Evolutionary conservation across 1,284 basidiomycete species (phyloP).

Genomic region (Leucoagaricus sp.): DNA sequence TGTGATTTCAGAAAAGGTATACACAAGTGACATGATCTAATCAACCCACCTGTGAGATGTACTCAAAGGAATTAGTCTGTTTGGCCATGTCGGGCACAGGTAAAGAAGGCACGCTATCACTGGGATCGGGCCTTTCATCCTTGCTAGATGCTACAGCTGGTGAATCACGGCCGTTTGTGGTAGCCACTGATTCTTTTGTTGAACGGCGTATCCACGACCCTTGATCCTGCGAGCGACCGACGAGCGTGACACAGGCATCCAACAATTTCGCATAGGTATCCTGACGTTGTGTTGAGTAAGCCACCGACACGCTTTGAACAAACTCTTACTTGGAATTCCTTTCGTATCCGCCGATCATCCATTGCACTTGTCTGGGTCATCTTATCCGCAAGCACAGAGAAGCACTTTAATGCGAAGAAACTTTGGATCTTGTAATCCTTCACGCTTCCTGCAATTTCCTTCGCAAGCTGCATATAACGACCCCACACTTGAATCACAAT

Average conservation of each 20-base stretch:
- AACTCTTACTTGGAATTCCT: conserved; percentile 79
- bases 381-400: conserved; percentile 82
- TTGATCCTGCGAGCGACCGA: conserved; percentile 75
- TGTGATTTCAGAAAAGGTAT: background rate
- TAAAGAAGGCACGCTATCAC: conserved; percentile 43
- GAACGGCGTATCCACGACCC: conserved; percentile 78
- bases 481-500: conserved; percentile 92
- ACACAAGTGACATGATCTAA: background rate
- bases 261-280: conserved; percentile 87
- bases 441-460: conserved; percentile 69
- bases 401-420: conserved; percentile 80
- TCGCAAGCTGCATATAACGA: conserved; percentile 77
- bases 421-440: conserved; percentile 70
- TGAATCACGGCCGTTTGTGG: conserved; percentile 72
- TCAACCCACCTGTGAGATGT: conserved; percentile 51
- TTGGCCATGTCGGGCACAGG: conserved; percentile 39
- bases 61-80: conserved; percentile 43
- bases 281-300: conserved; percentile 31
- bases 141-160: conserved; percentile 46
- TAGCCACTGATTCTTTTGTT: conserved; percentile 54
- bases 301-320: background rate
- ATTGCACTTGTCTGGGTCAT: conserved; percentile 86
- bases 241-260: conserved; percentile 77
- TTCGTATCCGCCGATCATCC: conserved; percentile 87
- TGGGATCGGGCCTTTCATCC: conserved; percentile 60